phyloP scores from a whole-genome alignment of 805 yeast species.

The Debaryomyces prosopidis region DNA sequence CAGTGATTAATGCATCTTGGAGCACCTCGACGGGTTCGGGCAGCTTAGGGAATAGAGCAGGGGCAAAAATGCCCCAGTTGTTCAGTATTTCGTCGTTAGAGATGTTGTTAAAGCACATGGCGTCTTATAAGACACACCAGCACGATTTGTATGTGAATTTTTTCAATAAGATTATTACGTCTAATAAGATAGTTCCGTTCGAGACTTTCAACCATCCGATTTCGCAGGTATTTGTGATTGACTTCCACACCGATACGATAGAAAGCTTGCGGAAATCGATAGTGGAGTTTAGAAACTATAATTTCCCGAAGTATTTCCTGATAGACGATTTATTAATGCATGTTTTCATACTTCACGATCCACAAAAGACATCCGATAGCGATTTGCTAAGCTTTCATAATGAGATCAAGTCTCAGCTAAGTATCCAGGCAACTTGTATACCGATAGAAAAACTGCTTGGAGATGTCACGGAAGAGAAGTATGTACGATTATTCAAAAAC shows the following conservation, averaged over 20 bases:
- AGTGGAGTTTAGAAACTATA: constrained; percentile 49
- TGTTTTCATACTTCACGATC: constrained; percentile 32
- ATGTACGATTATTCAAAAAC: constrained; percentile 11
- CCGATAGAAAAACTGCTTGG: constrained; percentile 7
- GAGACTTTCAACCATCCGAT: constrained; percentile 90
- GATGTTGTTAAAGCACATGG: constrained; percentile 21
- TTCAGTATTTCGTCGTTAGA: constrained; percentile 42
- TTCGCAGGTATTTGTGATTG: constrained; percentile 66
- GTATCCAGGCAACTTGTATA: constrained; percentile 26
- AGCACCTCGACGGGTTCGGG: not conserved
- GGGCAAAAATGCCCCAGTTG: constrained; percentile 22
- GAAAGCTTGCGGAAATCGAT: constrained; percentile 60
- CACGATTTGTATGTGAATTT: constrained; percentile 53
- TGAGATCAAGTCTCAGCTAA: constrained; percentile 23
- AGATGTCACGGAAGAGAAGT: constrained; percentile 5
- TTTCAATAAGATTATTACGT: constrained; percentile 58
- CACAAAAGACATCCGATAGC: constrained; percentile 17
- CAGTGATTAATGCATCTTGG: constrained; percentile 23
- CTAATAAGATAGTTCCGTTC: constrained; percentile 65
- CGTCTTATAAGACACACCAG: constrained; percentile 8
- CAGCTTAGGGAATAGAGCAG: constrained; percentile 16
- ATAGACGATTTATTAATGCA: constrained; percentile 57
- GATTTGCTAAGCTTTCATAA: constrained; percentile 33
- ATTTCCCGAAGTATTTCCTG: constrained; percentile 65
- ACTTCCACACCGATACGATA: constrained; percentile 49